These are phyloP conservation scores for Polytrichum formosum DNA, from an alignment of 225 moss, liverwort and hornwort species.

Conservation along the genomic window DNA sequence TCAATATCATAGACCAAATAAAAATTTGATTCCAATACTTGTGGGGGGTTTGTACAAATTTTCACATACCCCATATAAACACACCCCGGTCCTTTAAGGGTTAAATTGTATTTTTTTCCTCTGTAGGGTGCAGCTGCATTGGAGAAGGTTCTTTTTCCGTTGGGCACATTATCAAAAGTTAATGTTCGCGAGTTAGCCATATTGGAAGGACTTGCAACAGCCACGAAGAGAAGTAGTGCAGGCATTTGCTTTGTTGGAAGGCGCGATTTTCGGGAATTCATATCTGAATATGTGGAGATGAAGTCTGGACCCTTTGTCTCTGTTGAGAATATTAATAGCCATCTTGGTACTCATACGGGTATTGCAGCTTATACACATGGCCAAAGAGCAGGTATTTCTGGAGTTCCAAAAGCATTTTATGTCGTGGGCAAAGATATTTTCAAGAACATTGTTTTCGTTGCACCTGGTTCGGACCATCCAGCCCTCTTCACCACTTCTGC, in stretches of 20 bases:
- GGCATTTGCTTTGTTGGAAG: slow-evolving; percentile 98
- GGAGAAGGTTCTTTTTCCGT: slow-evolving; percentile 70
- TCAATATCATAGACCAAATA: too few relatives aligned
- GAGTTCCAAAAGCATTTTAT: slow-evolving; percentile 71
- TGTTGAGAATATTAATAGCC: slow-evolving; percentile 43
- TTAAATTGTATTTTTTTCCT: neutral
- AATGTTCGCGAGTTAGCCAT: slow-evolving; percentile 68
- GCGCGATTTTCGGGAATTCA: slow-evolving; percentile 81
- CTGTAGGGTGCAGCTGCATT: slow-evolving; percentile 68
- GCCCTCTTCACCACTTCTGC: slow-evolving; percentile 80
- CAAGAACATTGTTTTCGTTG: slow-evolving; percentile 73
- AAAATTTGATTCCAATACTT: too few relatives aligned
- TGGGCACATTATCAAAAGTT: slow-evolving; percentile 66
- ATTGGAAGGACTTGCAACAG: slow-evolving; percentile 72
- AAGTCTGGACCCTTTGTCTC: slow-evolving; percentile 71
- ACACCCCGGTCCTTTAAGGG: too few relatives aligned
- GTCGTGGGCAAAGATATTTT: slow-evolving; percentile 86
- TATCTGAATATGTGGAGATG: slow-evolving; percentile 88
- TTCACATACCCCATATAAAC: too few relatives aligned
- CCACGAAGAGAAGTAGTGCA: slow-evolving; percentile 87
- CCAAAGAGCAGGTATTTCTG: slow-evolving; percentile 86
- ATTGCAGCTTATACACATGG: slow-evolving; percentile 90
- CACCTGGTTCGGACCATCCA: slow-evolving; percentile 70
- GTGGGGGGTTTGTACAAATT: too few relatives aligned
- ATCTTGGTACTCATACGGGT: slow-evolving; percentile 71